phyloP scores from a whole-genome alignment of 2,329 filamentous ascomycete species.

The Aspergillus sp. region DNA sequence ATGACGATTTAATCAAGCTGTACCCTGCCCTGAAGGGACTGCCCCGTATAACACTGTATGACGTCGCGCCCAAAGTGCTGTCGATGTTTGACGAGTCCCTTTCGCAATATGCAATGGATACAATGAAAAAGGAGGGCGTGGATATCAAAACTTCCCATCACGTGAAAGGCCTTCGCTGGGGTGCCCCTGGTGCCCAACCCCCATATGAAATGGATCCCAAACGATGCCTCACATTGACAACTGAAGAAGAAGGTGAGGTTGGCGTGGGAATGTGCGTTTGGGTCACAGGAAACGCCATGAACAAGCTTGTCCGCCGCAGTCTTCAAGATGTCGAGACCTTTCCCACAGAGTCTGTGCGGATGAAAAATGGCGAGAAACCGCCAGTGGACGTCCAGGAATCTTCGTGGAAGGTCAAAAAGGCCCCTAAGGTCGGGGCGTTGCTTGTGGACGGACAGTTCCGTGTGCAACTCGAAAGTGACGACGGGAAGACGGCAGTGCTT shows the following conservation, averaged over 20 bases:
- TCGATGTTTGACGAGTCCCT: constrained; percentile 58
- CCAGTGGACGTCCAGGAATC: constrained; percentile 8
- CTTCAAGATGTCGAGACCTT: constrained; percentile 28
- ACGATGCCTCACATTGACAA: constrained; percentile 46
- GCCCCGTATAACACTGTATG: constrained; percentile 54
- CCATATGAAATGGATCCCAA: constrained; percentile 40
- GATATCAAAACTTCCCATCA: constrained; percentile 56
- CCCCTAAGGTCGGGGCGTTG: constrained; percentile 44
- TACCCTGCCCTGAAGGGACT: constrained; percentile 50
- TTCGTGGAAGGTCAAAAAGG: constrained; percentile 48
- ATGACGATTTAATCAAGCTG: constrained; percentile 47
- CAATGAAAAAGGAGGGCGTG: constrained; percentile 52
- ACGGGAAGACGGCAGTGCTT: constrained; percentile 38
- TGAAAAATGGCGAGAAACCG: constrained; percentile 13
- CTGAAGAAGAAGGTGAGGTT: constrained; percentile 55
- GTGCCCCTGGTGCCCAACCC: constrained; percentile 37
- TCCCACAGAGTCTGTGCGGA: constrained; percentile 24
- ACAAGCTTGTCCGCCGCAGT: constrained; percentile 24
- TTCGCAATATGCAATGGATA: constrained; percentile 52
- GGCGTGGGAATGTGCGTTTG: constrained; percentile 59
- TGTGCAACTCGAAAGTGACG: constrained; percentile 45
- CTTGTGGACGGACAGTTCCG: constrained; percentile 54
- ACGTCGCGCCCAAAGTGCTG: constrained; percentile 56
- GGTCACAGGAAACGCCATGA: constrained; percentile 41
- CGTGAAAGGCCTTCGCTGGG: constrained; percentile 49